Conservation (phyloP, 129 eudicot genomes). For the Tanacetum coccineum region DNA sequence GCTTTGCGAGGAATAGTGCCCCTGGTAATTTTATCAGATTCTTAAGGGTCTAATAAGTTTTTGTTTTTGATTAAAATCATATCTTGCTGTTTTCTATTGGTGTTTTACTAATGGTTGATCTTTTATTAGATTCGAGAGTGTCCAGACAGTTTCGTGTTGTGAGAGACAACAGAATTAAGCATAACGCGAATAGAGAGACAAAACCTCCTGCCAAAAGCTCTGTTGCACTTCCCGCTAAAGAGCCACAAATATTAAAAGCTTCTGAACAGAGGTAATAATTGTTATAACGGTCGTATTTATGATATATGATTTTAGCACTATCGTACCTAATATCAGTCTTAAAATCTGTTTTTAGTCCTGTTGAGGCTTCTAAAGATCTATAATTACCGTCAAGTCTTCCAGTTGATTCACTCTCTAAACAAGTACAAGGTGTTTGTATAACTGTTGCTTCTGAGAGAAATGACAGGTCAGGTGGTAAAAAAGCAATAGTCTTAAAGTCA, state of each 20-base stretch:
- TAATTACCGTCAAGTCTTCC: constrained; percentile 30
- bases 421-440: too few species aligned
- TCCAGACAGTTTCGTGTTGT: too few species aligned
- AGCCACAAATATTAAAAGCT: constrained; percentile 24
- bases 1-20: too few species aligned
- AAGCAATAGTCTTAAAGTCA: too few species aligned
- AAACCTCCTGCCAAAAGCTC: too few species aligned
- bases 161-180: too few species aligned
- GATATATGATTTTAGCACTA: background rate
- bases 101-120: constrained; percentile 21
- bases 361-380: constrained; percentile 40
- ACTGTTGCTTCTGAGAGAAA: too few species aligned
- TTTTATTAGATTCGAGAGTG: constrained; percentile 50
- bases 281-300: background rate
- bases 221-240: constrained; percentile 32
- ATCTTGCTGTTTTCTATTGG: background rate
- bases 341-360: constrained; percentile 32
- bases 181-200: too few species aligned
- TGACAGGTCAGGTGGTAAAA: too few species aligned
- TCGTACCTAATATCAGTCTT: too few species aligned
- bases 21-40: constrained; percentile 54
- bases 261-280: constrained; percentile 50
- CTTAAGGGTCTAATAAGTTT: constrained; percentile 6
- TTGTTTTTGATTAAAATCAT: background rate
- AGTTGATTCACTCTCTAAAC: too few species aligned